Conservation (phyloP, 2,329 filamentous ascomycete species). For the Akanthomyces dipterigenus region DNA sequence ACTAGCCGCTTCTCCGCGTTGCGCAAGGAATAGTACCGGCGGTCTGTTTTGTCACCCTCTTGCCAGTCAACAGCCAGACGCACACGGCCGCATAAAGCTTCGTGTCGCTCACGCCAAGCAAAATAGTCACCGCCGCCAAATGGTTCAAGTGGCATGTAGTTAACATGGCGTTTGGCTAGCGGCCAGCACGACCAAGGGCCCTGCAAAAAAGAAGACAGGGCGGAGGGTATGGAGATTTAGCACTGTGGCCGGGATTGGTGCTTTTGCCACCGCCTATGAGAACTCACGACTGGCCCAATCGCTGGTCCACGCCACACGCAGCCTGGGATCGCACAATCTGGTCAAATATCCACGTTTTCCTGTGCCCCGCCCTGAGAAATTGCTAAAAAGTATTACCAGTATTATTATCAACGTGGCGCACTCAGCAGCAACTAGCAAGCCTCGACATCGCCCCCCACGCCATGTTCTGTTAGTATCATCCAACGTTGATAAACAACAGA, state of each 20-base stretch:
- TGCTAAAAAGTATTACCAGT: not conserved
- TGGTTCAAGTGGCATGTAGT: not conserved
- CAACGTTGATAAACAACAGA: not conserved
- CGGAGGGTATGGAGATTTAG: no score
- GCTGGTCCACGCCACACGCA: not conserved
- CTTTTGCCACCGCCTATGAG: not conserved
- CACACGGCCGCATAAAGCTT: not conserved
- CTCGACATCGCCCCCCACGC: not conserved
- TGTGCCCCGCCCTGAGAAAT: not conserved
- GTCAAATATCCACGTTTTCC: not conserved
- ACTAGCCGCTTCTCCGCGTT: no score
- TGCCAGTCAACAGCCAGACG: no score
- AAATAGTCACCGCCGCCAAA: not conserved
- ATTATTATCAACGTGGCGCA: not conserved
- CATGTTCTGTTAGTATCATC: not conserved
- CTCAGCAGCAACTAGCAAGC: not conserved
- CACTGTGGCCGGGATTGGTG: not conserved
- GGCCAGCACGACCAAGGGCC: not conserved
- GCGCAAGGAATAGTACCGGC: no score
- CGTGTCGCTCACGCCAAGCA: constrained; percentile 1
- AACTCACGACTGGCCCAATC: not conserved
- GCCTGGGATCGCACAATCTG: not conserved
- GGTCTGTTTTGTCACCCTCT: no score
- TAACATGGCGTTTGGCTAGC: not conserved
- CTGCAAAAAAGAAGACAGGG: not conserved